These are phyloP conservation scores for Croton setiger DNA, from an alignment of 441 rosid genomes.

Conservation along the genomic window DNA sequence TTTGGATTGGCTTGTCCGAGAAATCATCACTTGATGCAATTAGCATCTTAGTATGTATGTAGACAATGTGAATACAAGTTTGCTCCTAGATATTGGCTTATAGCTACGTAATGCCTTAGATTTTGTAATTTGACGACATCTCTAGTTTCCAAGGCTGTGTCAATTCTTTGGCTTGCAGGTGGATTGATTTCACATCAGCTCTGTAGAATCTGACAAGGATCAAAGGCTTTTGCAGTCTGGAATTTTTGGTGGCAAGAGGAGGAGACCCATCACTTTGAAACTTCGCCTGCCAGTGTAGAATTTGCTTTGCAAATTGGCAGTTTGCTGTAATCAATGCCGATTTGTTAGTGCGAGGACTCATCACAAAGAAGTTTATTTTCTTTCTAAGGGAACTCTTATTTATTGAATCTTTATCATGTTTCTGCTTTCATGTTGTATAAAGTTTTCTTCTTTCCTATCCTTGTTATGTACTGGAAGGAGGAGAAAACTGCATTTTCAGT, in stretches of 20 bases:
- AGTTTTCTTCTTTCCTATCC: neutral
- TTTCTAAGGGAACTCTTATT: constrained; percentile 20
- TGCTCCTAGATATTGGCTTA: constrained; percentile 16
- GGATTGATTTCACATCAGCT: neutral
- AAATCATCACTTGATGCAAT: constrained; percentile 56
- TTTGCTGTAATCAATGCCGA: constrained; percentile 18
- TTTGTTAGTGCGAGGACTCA: constrained; percentile 9
- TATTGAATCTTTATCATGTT: neutral
- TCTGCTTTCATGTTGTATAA: constrained; percentile 6
- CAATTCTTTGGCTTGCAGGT: constrained; percentile 10
- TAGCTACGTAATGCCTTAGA: constrained; percentile 7
- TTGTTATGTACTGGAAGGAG: neutral
- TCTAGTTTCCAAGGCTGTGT: constrained; percentile 19
- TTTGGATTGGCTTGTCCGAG: constrained; percentile 90
- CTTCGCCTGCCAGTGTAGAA: neutral
- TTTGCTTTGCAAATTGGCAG: neutral
- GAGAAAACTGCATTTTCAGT: neutral
- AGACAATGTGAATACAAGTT: constrained; percentile 22
- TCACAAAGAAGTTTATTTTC: constrained; percentile 6
- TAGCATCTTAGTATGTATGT: constrained; percentile 10
- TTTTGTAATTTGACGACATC: constrained; percentile 28
- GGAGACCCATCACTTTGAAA: neutral
- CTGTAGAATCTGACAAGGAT: constrained; percentile 2
- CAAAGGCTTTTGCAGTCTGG: constrained; percentile 4
- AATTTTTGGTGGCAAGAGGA: constrained; percentile 7